Percentiles rank a stretch among this genome's conserved stretches.
Evolutionary conservation across 768 basidiomycete genomes (phyloP).

Genomic region (Russula brevipes): DNA sequence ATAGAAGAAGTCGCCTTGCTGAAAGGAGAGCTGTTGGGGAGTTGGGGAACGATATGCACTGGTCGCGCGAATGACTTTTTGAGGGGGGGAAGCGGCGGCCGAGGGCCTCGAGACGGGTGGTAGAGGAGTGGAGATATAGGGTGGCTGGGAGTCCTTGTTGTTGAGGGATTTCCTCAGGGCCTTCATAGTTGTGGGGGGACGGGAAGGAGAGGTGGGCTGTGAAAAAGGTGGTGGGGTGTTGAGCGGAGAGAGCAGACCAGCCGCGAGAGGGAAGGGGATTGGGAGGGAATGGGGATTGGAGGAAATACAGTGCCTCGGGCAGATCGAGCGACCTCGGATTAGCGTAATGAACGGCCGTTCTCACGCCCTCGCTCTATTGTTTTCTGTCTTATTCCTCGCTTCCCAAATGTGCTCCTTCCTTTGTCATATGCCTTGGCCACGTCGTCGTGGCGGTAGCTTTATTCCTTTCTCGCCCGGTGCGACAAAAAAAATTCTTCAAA

Average conservation of each 20-base stretch:
- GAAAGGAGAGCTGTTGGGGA: slow-evolving; percentile 84
- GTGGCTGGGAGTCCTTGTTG: slow-evolving; percentile 59
- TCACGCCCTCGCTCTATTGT: no score
- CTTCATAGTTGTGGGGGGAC: slow-evolving; percentile 53
- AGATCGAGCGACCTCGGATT: no score
- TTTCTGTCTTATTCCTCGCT: no score
- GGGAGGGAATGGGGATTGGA: neutral
- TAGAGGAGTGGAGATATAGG: slow-evolving; percentile 64
- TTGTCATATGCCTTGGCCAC: no score
- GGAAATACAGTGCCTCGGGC: no score
- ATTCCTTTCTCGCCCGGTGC: no score
- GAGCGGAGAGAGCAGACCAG: slow-evolving; percentile 27
- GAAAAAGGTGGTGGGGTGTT: slow-evolving; percentile 24
- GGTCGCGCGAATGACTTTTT: slow-evolving; percentile 91
- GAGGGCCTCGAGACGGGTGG: slow-evolving; percentile 66
- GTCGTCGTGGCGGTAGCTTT: no score
- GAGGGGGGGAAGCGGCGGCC: slow-evolving; percentile 72
- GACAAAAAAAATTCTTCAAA: no score
- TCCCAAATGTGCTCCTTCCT: no score
- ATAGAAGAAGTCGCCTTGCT: slow-evolving; percentile 96
- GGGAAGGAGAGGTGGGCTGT: slow-evolving; percentile 4
- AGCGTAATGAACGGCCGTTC: no score
- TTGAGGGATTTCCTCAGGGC: slow-evolving; percentile 77
- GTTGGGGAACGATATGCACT: slow-evolving; percentile 57
- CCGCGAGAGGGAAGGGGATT: slow-evolving; percentile 19